phyloP scores from a whole-genome alignment of 768 basidiomycete species.

The Psilocybe cyanescens region DNA sequence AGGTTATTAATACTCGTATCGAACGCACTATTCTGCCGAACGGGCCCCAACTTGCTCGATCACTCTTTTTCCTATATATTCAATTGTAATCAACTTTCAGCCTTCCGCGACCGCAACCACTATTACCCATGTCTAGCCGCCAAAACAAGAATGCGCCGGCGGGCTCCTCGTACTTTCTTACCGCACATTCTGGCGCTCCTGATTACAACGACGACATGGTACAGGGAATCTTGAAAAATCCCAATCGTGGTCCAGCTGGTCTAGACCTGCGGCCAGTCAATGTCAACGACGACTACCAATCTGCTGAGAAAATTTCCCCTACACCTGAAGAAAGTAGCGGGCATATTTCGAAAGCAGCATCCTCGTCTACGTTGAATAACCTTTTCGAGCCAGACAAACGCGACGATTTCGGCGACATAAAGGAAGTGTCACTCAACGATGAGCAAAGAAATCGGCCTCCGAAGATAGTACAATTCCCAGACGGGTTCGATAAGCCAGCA shows the following conservation, averaged over 20 bases:
- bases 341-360: not conserved
- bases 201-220: not conserved
- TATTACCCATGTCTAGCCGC: not conserved
- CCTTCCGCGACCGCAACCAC: not conserved
- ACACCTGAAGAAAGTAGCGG: not conserved
- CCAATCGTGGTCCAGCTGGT: conserved; percentile 10
- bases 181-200: not conserved
- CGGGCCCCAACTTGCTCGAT: not conserved
- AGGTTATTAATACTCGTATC: not conserved
- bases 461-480: conserved; percentile 58
- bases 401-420: conserved; percentile 14
- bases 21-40: not conserved
- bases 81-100: not conserved
- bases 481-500: conserved; percentile 36
- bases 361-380: conserved; percentile 4
- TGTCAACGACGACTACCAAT: not conserved
- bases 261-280: not conserved
- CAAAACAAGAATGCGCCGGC: not conserved
- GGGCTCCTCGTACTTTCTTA: not conserved
- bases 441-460: conserved; percentile 5
- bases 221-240: conserved; percentile 23
- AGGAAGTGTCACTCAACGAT: conserved; percentile 22
- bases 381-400: not conserved
- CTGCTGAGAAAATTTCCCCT: conserved; percentile 6
- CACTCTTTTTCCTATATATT: not conserved